Evolutionary conservation across 495 filamentous ascomycete genomes (phyloP), one percentile per base, ranked within the genome.

Genomic region (Neurospora tetraspora): DNA sequence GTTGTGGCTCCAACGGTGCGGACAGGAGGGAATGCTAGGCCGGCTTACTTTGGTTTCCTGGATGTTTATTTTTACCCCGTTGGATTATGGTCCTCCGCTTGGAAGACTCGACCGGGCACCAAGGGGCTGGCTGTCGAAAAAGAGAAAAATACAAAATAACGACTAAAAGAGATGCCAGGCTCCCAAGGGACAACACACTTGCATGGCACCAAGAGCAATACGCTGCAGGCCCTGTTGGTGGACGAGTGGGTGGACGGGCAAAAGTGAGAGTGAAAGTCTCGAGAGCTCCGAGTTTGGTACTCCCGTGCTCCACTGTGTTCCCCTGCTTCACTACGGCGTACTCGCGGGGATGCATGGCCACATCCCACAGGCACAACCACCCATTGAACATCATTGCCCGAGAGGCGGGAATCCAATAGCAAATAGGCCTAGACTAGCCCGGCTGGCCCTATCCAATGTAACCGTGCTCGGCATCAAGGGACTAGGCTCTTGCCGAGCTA

Each of bases 361-460:
- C 69, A 74, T 71, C 69, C 71, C 69, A 70, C 65, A 65, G 23
- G 23, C 36, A 47, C 53, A 31, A 61, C 14, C 53, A 61, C 23
- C 53, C 6, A 10, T 18, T 34, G 53, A 61, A 27, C 45, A 70
- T 39, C 59, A 68, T 27, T 34, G 73, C 71, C 73, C 75, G 71
- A 53, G 36, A 47, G 23, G 47, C 39, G 75, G 75, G 73, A 74
- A 73, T 34, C 75, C 75, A 76, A 76, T 75, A 36, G 39, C 42
- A 71, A 31, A 61, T 53, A 31, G 23, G 12, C 23, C 27, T 61
- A 31, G 23, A 18, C 27, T 61, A 61, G 7, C 12, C 27, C 27
- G 53, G 6, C 23, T 27, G 53, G 53, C 27, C 53, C 27, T 65
- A 31, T 34, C 53, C 27, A 65, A 34, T 34, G 53, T 36, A 65